Conservation (phyloP, 2,329 filamentous ascomycete genomes). For the Venturia pyrina region DNA sequence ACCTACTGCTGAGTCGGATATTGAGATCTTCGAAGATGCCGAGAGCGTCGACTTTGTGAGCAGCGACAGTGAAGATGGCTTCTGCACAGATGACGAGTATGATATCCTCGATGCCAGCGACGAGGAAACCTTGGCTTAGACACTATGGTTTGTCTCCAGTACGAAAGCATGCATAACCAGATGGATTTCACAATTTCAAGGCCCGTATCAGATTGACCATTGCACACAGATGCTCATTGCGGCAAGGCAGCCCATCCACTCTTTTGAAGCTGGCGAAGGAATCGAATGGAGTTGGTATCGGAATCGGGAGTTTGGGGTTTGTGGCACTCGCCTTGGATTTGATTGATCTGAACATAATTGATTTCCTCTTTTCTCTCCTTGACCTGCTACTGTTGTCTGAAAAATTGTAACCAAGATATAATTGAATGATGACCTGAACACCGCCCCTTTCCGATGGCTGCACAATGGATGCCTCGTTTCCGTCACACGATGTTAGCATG, state of each 20-base stretch:
- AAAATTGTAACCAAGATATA: neutral
- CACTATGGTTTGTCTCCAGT: neutral
- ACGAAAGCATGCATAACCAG: neutral
- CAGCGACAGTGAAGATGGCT: slow-evolving; percentile 52
- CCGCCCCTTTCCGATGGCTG: neutral
- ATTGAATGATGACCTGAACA: neutral
- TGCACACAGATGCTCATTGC: neutral
- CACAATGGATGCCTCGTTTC: neutral
- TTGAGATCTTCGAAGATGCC: slow-evolving; percentile 43
- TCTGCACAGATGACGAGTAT: slow-evolving; percentile 96
- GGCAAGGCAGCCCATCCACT: neutral
- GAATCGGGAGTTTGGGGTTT: neutral
- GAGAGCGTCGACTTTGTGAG: slow-evolving; percentile 44
- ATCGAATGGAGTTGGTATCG: neutral
- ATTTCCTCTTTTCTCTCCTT: neutral
- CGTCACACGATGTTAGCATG: neutral
- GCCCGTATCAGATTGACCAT: neutral
- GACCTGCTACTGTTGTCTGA: neutral
- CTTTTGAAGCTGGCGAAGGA: slow-evolving; percentile 1
- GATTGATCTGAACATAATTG: neutral
- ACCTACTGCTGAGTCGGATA: slow-evolving; percentile 13
- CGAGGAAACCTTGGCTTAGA: slow-evolving; percentile 47
- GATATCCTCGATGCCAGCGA: slow-evolving; percentile 94
- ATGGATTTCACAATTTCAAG: neutral
- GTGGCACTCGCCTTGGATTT: slow-evolving; percentile 1